phyloP scores from a whole-genome alignment of 176 grass and related monocot species.

The Rhynchospora pubera region DNA sequence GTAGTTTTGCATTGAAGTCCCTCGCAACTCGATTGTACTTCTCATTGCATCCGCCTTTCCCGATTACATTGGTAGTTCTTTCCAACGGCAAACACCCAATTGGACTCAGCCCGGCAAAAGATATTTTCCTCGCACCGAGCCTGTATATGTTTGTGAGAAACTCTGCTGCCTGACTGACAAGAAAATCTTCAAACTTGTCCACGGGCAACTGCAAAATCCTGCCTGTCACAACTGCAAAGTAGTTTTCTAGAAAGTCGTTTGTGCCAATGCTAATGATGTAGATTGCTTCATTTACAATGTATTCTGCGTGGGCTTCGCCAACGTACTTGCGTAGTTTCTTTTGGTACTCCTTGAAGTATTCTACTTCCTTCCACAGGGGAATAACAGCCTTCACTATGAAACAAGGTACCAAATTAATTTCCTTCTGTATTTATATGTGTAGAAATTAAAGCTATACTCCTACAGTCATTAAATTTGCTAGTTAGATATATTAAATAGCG shows the following conservation, averaged over 20 bases:
- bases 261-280: conserved; percentile 84
- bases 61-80: conserved; percentile 35
- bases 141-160: conserved; percentile 54
- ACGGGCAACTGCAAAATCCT: conserved; percentile 54
- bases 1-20: conserved; percentile 67
- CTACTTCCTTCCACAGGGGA: conserved; percentile 64
- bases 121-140: conserved; percentile 51
- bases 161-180: conserved; percentile 37
- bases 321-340: conserved; percentile 20
- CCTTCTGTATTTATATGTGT: background rate
- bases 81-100: conserved; percentile 80
- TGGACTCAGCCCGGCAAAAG: conserved; percentile 56
- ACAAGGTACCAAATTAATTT: background rate
- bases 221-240: conserved; percentile 47
- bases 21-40: conserved; percentile 57
- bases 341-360: conserved; percentile 84
- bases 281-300: conserved; percentile 49
- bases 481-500: too few relatives aligned
- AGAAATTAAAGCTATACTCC: too few relatives aligned
- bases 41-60: conserved; percentile 49
- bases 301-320: conserved; percentile 15
- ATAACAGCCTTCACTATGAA: conserved; percentile 46
- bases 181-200: conserved; percentile 46
- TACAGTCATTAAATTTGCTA: too few relatives aligned
- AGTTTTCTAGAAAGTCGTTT: conserved; percentile 93